A percentile compares a stretch with the other conserved stretches of the same genome.
These are phyloP conservation scores for Kodamaea jinghongensis DNA, from an alignment of 805 yeast genomes.

Conservation along the genomic window DNA sequence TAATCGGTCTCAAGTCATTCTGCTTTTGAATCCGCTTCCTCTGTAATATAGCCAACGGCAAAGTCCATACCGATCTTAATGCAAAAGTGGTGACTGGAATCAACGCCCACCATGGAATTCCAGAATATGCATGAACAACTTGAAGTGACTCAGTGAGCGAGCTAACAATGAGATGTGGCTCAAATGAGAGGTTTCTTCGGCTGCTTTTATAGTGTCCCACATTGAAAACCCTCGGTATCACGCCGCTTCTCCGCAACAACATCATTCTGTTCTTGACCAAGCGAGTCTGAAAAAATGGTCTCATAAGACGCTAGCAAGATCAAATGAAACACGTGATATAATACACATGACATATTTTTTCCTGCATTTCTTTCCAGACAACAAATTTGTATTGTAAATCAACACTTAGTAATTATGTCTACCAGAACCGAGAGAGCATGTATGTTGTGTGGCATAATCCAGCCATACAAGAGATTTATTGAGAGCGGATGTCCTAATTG, in stretches of 20 bases:
- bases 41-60: constrained; percentile 77
- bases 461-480: constrained; percentile 67
- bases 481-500: constrained; percentile 95
- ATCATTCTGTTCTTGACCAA: too few species aligned
- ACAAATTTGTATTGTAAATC: too few species aligned
- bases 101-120: constrained; percentile 79
- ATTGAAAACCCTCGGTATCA: background rate
- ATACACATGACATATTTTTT: too few species aligned
- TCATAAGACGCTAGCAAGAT: too few species aligned
- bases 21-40: constrained; percentile 69
- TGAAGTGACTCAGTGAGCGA: constrained; percentile 41
- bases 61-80: constrained; percentile 62
- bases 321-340: too few species aligned
- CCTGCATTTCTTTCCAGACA: too few species aligned
- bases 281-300: too few species aligned
- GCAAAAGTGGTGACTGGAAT: constrained; percentile 72
- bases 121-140: constrained; percentile 50
- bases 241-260: too few species aligned
- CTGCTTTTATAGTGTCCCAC: background rate
- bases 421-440: constrained; percentile 86
- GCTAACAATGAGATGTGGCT: constrained; percentile 30
- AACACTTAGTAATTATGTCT: constrained; percentile 30
- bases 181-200: constrained; percentile 25
- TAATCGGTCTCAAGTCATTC: constrained; percentile 65
- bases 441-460: constrained; percentile 93